phyloP scores from a whole-genome alignment of 371 early-diverging fungal species.

The Mortierella sp. region DNA sequence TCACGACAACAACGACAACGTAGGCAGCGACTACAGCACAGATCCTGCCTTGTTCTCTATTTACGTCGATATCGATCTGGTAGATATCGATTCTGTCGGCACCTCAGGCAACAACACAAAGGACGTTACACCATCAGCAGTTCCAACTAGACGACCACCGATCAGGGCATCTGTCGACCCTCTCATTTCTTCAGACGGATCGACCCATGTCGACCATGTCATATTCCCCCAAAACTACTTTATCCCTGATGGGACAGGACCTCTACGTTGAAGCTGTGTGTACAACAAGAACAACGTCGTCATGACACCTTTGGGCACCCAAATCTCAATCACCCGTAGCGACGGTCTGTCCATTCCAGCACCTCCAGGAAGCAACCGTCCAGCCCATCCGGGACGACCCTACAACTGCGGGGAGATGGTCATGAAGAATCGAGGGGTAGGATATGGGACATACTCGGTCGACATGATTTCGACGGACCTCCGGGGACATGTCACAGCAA shows the following conservation, averaged over 20 bases:
- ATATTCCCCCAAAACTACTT: not conserved
- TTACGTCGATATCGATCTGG: not conserved
- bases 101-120: not conserved
- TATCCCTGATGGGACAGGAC: slow-evolving; percentile 9
- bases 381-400: not conserved
- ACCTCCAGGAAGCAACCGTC: not conserved
- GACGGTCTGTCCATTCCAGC: not conserved
- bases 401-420: slow-evolving; percentile 17
- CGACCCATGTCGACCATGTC: not conserved
- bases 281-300: not conserved
- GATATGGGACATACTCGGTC: slow-evolving; percentile 15
- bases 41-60: not conserved
- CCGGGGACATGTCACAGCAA: slow-evolving; percentile 16
- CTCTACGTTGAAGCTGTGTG: slow-evolving; percentile 2
- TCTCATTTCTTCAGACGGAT: not conserved
- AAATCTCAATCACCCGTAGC: not conserved
- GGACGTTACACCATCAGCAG: not conserved
- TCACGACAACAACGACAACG: not conserved
- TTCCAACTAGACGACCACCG: not conserved
- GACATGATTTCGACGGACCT: slow-evolving; percentile 23
- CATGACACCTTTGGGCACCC: not conserved
- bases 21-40: slow-evolving; percentile 1
- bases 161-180: not conserved
- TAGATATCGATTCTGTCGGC: not conserved
- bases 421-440: not conserved